Evolutionary conservation across 306 rosid species (phyloP).

Genomic region (Vigna nakashimae): DNA sequence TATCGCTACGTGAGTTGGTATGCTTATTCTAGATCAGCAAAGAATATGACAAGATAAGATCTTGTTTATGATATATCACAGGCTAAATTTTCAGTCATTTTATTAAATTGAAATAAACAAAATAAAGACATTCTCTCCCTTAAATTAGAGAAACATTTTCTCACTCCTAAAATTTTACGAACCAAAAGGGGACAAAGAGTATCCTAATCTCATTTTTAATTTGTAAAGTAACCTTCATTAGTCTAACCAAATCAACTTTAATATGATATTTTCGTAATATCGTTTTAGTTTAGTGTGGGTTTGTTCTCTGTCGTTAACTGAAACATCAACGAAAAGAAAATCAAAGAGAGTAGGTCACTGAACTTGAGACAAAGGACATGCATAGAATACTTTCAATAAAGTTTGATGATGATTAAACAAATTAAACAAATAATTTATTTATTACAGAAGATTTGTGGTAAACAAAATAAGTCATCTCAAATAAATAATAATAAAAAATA

Average conservation of each 20-base stretch:
- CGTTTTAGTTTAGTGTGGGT: not conserved
- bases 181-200: not conserved
- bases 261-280: not conserved
- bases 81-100: not conserved
- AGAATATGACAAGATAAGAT: not conserved
- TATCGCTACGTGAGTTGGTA: not conserved
- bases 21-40: not conserved
- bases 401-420: not conserved
- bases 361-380: not conserved
- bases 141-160: not conserved
- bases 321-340: not conserved
- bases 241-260: not conserved
- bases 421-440: not conserved
- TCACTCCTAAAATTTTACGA: not conserved
- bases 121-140: not conserved
- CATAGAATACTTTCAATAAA: not conserved
- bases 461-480: not conserved
- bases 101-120: not conserved
- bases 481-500: not conserved
- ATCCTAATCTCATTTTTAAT: not conserved
- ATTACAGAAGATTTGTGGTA: not conserved
- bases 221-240: not conserved
- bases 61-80: no score
- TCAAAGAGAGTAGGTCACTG: not conserved
- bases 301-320: not conserved